Base-by-base conservation (phyloP, 1,284 basidiomycete genomes). In the Cystobasidium sp. region DNA sequence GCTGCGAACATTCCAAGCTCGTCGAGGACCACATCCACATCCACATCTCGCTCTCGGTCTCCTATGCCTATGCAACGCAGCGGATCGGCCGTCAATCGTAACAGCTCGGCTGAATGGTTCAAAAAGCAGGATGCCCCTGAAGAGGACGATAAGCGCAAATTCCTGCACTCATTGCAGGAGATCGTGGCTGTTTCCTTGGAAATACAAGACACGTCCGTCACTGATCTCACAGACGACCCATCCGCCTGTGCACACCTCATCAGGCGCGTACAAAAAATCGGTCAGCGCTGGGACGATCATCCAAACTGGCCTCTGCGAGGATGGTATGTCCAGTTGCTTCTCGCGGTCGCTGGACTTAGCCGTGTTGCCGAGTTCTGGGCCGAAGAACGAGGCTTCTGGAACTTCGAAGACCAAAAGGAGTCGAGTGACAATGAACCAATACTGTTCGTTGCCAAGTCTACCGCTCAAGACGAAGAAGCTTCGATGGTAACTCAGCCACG, bases 321-420 rank as follows among this genome's bases (percentile, higher is more conserved):
- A 74, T 99, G 97, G 97, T 99, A 98, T 83, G 95, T 98, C 74
- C 94, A 96, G 82, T 90, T 97, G 31, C 86, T 97, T 8, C 89
- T 99, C 68, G 95, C 97, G n/a, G 91, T 99, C 63, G 97, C 97
- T 53, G 93, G 91, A 78, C 88, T 99, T 75, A 93, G 91, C 82
- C 91, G 97, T 72, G 96, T 99, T 39, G 90, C 98, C 75, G 97
- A 99, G 81, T 99, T 97, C 97, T 99, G 96, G 96, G 94, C 97
- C 61, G 96, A 96, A n/a, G 97, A 99, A 84, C 96, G 96, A 81
- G 93, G 95, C 77, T 99, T 99, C 83, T 99, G 97, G 97, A 97
- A 97, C 80, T 98, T 98, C 81, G 92, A 95, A 81, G 94, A 96
- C 75, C 92, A 94, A 66, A 83, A 83, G 67, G 91, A 94, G 68